Conservation (phyloP, 1,139 yeast genomes). For the Blastobotrys proliferans region DNA sequence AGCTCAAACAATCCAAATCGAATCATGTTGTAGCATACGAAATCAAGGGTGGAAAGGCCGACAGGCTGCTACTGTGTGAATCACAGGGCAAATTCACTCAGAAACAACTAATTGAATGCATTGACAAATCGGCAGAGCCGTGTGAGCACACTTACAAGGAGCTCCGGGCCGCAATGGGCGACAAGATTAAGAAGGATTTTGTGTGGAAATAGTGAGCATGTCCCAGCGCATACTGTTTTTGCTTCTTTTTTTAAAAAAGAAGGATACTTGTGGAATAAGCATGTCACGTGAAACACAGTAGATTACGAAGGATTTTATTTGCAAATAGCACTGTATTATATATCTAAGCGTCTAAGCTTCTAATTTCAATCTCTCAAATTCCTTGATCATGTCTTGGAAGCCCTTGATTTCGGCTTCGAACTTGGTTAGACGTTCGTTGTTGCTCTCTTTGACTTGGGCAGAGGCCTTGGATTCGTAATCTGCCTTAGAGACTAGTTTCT, state of each 20-base stretch:
- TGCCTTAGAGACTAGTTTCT: slow-evolving; percentile 61
- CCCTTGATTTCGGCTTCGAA: slow-evolving; percentile 84
- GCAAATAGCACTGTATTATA: slow-evolving; percentile 10
- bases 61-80: slow-evolving; percentile 60
- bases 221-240: no score
- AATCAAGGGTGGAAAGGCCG: slow-evolving; percentile 48
- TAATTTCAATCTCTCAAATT: slow-evolving; percentile 38
- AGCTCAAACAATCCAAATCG: slow-evolving; percentile 46
- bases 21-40: slow-evolving; percentile 66
- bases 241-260: no score
- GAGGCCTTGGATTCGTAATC: slow-evolving; percentile 88
- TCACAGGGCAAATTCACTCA: slow-evolving; percentile 68
- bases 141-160: slow-evolving; percentile 44
- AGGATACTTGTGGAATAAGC: not conserved
- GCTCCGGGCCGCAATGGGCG: slow-evolving; percentile 46
- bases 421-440: slow-evolving; percentile 63
- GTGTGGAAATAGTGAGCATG: slow-evolving; percentile 47
- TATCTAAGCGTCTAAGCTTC: slow-evolving; percentile 10
- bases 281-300: no score
- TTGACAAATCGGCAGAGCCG: slow-evolving; percentile 41
- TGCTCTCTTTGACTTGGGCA: slow-evolving; percentile 74
- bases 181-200: slow-evolving; percentile 51
- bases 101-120: slow-evolving; percentile 44
- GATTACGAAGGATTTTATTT: no score
- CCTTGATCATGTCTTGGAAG: slow-evolving; percentile 39